Base-by-base conservation (phyloP, 2,329 filamentous ascomycete genomes). In the Talaromyces sp. region DNA sequence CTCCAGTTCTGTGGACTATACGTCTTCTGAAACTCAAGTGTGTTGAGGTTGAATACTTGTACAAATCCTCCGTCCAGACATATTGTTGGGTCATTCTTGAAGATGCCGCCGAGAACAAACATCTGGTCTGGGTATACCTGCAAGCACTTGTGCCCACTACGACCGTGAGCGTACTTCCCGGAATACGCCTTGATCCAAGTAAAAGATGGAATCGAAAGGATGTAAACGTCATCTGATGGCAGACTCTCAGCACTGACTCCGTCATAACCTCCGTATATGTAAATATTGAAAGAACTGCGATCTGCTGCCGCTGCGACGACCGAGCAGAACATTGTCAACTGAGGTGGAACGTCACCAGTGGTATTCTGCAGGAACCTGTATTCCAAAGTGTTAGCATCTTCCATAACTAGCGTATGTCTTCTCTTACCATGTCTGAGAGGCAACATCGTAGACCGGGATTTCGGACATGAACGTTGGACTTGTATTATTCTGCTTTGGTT, bases 51-150 rank as follows among this genome's bases (percentile, higher is more conserved):
- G 64, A 75, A 75, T 5, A 75, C 82, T 80, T 86, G 80, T 40
- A 90, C 74, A 1, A 83, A 77, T 74, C 80, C 78, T 1, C 70
- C 73, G 0, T 78, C 75, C 1, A 89, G 72, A 61, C 86, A 89
- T 0, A 63, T 64, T 0, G 61, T 54, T 4, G 58, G 44, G 28
- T 62, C 57, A 12, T 56, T 44, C 34, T 64, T 62, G 42, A 56
- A 66, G 4, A 70, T 56, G 2, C 76, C 76, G 5, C 76, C 76
- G 27, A 78, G 59, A 16, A 76, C 72, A 40, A 78, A 66, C 75
- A 79, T 77, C 62, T 78, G 70, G 28, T 83, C 78, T 0, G 87
- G 87, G 69, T 85, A 76, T 1, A 71, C 64, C 57, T 69, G 72
- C 28, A 74, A 63, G 61, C 75, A 78, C 34, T 68, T 66, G 63